Evolutionary conservation across 768 basidiomycete species (phyloP).

Genomic region (Boletus rubroflammeus): DNA sequence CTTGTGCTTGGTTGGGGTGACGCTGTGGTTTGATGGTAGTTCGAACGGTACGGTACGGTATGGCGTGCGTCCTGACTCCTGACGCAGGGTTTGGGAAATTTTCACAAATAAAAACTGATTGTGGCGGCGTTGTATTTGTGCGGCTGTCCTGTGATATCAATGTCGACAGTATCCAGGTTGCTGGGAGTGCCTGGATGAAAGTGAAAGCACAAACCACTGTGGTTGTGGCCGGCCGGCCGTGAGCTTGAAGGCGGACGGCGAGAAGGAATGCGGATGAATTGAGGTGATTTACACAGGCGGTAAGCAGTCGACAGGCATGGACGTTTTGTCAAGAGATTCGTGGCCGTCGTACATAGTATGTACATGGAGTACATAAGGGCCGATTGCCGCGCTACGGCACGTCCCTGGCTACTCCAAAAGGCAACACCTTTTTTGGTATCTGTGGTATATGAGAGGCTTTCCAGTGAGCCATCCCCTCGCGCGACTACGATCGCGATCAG

Average conservation of each 20-base stretch:
- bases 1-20: conserved; percentile 5
- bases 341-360: no score
- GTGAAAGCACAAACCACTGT: not conserved
- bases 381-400: conserved; percentile 32
- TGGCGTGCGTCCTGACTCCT: not conserved
- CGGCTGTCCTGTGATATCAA: not conserved
- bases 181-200: conserved; percentile 2
- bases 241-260: not conserved
- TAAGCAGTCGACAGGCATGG: no score
- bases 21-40: not conserved
- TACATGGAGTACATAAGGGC: no score
- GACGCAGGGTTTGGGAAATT: conserved; percentile 11
- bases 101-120: conserved; percentile 7
- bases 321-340: no score
- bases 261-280: not conserved
- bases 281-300: no score
- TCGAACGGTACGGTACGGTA: conserved; percentile 4
- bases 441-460: conserved; percentile 10
- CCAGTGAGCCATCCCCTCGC: not conserved
- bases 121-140: conserved; percentile 8
- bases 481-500: conserved; percentile 14
- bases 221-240: not conserved
- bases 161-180: not conserved
- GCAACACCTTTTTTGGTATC: conserved; percentile 21
- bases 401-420: conserved; percentile 23